phyloP scores from a whole-genome alignment of 2,329 filamentous ascomycete genomes.

The Tolypocladium tropicale region DNA sequence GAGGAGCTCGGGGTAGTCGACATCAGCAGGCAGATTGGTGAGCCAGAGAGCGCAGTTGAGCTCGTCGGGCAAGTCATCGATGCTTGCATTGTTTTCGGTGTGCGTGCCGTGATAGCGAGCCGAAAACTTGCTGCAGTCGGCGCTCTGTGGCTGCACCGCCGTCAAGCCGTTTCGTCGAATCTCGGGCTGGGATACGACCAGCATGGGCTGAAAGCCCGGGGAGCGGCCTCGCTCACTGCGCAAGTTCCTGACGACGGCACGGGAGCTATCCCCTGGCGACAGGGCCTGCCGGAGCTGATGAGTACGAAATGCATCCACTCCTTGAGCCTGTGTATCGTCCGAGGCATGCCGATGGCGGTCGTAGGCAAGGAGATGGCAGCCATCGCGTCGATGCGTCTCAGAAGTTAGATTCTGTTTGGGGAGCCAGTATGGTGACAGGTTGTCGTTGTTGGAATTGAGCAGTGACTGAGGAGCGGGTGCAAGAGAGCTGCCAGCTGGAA shows the following conservation, averaged over 20 bases:
- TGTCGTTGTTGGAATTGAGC: background rate
- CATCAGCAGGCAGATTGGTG: conserved; percentile 35
- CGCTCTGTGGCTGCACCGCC: background rate
- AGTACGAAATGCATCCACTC: background rate
- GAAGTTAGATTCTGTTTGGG: background rate
- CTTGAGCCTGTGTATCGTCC: background rate
- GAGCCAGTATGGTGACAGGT: background rate
- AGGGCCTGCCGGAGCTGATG: background rate
- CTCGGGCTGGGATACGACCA: conserved; percentile 10
- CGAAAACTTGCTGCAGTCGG: conserved; percentile 15
- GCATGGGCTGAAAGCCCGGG: conserved; percentile 11
- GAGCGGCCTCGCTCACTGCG: background rate
- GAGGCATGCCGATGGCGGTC: background rate
- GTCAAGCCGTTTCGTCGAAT: conserved; percentile 4
- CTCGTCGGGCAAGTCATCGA: conserved; percentile 16
- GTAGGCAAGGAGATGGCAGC: background rate
- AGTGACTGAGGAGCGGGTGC: background rate
- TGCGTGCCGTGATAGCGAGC: conserved; percentile 26
- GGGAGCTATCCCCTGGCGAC: background rate
- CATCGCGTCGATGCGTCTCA: background rate
- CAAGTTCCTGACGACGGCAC: background rate
- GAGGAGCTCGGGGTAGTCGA: conserved; percentile 34
- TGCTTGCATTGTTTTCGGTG: conserved; percentile 23
- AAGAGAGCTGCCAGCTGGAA: background rate
- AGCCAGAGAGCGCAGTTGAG: conserved; percentile 43